Conservation (phyloP, 2,329 filamentous ascomycete species). For the Curvularia sp. region DNA sequence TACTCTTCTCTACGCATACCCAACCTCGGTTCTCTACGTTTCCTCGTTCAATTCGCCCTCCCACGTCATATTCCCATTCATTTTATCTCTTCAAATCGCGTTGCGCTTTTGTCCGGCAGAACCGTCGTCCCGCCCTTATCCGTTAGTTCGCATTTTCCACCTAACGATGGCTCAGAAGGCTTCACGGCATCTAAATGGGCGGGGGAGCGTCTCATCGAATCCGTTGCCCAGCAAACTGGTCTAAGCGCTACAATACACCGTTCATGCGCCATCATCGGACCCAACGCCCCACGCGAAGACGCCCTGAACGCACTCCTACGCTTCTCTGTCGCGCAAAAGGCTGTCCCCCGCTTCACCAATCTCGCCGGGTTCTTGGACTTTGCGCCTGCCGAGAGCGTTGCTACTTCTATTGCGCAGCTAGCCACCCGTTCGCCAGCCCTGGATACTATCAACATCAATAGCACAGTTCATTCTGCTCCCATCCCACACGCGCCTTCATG, state of each 20-base stretch:
- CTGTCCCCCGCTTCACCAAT: background rate
- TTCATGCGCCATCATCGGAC: background rate
- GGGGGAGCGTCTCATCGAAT: conserved; percentile 50
- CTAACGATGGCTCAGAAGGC: conserved; percentile 43
- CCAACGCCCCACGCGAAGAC: background rate
- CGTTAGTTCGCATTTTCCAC: conserved; percentile 21
- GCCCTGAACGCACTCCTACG: background rate
- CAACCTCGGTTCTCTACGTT: background rate
- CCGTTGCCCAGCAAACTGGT: background rate
- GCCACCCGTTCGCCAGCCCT: no score
- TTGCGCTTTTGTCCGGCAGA: background rate
- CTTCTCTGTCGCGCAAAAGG: background rate
- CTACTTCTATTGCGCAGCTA: no score
- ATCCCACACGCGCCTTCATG: no score
- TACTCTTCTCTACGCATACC: background rate
- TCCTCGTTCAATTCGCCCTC: background rate
- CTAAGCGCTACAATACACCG: background rate
- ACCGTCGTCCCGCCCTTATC: background rate
- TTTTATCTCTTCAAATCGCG: background rate
- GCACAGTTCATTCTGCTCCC: no score
- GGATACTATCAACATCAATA: no score
- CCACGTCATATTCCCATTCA: background rate
- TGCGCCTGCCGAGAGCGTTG: background rate
- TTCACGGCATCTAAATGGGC: conserved; percentile 54
- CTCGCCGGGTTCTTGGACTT: background rate